These are phyloP conservation scores for Pontederia crassipes DNA, from an alignment of 176 grass and related monocot species.

Conservation along the genomic window DNA sequence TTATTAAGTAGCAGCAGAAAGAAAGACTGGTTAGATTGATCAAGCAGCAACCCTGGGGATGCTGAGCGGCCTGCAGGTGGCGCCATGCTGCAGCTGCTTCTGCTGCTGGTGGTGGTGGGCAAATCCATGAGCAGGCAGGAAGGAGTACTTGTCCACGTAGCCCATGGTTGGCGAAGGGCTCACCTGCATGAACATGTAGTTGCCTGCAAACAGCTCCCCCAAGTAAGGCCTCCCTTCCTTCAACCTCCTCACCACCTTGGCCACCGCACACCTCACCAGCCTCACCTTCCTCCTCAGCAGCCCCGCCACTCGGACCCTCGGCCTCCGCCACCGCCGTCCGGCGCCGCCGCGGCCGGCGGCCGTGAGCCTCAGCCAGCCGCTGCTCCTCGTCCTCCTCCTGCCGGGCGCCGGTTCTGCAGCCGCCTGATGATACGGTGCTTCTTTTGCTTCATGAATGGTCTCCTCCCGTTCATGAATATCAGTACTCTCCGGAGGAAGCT, in stretches of 20 bases:
- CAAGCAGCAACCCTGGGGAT: no score
- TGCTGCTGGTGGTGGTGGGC: no score
- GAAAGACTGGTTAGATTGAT: no score
- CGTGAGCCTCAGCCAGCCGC: conserved; percentile 5
- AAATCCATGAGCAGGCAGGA: background rate
- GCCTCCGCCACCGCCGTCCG: conserved; percentile 13
- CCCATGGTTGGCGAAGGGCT: conserved; percentile 36
- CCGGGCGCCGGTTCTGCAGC: background rate
- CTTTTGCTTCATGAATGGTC: conserved; percentile 1
- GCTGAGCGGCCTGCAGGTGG: no score
- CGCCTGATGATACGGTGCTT: background rate
- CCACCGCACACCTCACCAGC: conserved; percentile 23
- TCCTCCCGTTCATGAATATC: conserved; percentile 16
- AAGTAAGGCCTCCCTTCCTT: conserved; percentile 59
- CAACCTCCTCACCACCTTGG: conserved; percentile 50
- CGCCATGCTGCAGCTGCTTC: no score
- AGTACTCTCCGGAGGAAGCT: background rate
- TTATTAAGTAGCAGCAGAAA: no score
- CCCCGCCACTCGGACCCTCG: conserved; percentile 42
- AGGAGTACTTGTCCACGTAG: conserved; percentile 12
- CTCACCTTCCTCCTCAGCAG: conserved; percentile 43
- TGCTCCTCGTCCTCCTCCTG: conserved; percentile 10
- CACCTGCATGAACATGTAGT: conserved; percentile 98
- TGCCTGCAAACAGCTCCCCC: conserved; percentile 73
- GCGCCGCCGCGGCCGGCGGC: background rate